These are phyloP conservation scores for Pythium monospermum DNA, from an alignment of 352 stramenopile genomes.

Conservation along the genomic window DNA sequence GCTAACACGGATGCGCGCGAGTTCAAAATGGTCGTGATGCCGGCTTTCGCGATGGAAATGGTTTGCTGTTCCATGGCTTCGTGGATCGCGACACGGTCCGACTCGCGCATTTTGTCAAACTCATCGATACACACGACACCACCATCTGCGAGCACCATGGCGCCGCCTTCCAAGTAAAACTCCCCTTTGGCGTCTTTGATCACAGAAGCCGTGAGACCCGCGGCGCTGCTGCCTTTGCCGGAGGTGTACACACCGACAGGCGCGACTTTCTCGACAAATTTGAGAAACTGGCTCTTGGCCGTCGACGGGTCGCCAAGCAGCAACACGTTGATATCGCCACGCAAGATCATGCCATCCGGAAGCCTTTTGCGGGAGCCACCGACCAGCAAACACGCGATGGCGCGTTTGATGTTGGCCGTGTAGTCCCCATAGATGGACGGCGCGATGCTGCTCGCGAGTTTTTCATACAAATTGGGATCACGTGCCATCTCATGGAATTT, in stretches of 20 bases:
- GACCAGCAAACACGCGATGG: constrained; percentile 94
- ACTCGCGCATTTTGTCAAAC: constrained; percentile 95
- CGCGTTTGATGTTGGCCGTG: constrained; percentile 97
- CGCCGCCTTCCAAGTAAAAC: constrained; percentile 97
- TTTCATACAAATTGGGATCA: constrained; percentile 91
- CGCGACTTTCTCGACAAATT: constrained; percentile 95
- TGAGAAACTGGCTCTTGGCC: constrained; percentile 98
- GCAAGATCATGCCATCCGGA: constrained; percentile 94
- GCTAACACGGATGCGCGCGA: constrained; percentile 89
- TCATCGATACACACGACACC: constrained; percentile 98
- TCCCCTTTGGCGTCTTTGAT: constrained; percentile 94
- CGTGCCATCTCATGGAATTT: constrained; percentile 93
- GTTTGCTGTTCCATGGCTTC: constrained; percentile 99
- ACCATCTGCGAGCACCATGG: constrained; percentile 98
- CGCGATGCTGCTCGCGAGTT: constrained; percentile 87
- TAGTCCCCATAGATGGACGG: constrained; percentile 96
- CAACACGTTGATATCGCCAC: constrained; percentile 98
- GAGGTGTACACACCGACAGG: constrained; percentile 98
- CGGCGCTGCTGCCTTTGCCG: constrained; percentile 96
- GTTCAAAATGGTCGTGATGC: constrained; percentile 99
- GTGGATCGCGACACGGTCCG: constrained; percentile 97
- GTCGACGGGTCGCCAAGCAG: constrained; percentile 97
- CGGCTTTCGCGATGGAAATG: constrained; percentile 98
- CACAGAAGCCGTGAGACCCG: constrained; percentile 96
- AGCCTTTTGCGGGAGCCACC: constrained; percentile 92